Evolutionary conservation across 148 eudicot species (phyloP), one percentile per base, ranked within the genome.

Genomic region (Silene conica): DNA sequence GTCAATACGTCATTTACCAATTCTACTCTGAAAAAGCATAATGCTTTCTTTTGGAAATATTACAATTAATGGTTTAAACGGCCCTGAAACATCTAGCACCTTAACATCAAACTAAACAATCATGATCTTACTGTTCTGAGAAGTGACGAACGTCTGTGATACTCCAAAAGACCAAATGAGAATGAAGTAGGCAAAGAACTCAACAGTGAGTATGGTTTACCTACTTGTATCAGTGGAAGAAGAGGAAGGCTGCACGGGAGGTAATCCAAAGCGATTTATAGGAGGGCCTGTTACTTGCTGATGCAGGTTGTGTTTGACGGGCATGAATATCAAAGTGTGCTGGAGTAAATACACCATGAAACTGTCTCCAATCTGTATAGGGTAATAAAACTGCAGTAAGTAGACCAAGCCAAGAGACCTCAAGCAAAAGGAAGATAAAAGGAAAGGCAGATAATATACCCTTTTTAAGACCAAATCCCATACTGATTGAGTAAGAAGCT

Each of bases 271-370:
- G 52, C 70, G 79, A 74, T 77, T 77, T 66, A 88, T 80, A 70
- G 89, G 83, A 79, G 76, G 76, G 62, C 98, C 98, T 23, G 94
- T 67, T 66, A 92, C 91, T 82, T 95, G 98, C 68, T 82, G 86
- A 75, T 85, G 83, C 60, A 84, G 84, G 60, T 82, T 81, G 48
- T 48, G 80, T 61, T 78, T 80, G 48, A 85, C 80, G 38, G 90
- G 90, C 81, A 95, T 76, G 84, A 95, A 95, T 66, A 95, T 84
- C 73, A 80, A 82, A 52, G 89, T 75, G 69, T 90, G 67, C 83
- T 67, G 80, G 59, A 95, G 83, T 72, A 95, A 83, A 85, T 90
- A 82, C 69, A 71, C 48, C 93, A 95, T 88, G 65, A 89, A 54
- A 83, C 74, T 83, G 78, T 95, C 97, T 69, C 97, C 99, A 75